Base-by-base conservation (phyloP, 2,329 filamentous ascomycete genomes). In the Parascedosporium putredinis region DNA sequence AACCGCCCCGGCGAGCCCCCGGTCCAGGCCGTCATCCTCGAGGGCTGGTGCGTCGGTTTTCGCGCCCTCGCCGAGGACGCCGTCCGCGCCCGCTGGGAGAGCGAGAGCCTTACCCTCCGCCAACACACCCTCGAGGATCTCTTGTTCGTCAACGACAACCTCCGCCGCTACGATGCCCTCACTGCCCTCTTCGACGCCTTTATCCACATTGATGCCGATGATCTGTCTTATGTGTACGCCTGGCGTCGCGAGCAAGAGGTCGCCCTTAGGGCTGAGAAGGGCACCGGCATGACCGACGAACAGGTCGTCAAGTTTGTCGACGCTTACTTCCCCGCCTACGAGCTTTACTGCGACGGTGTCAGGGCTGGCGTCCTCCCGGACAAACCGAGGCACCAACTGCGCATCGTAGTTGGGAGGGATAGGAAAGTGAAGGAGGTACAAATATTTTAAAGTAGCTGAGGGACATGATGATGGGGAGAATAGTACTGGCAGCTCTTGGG, bases 41-140 rank as follows among this genome's bases (percentile, higher is more conserved):
- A 96, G 64, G 89, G 90, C 16, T 95, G 89, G 90, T 93, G 85
- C 63, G 81, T 95, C 10, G 90, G 88, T 2, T 95, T 95, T 67
- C 79, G 82, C 5, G 65, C 84, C 0, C 64, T 90, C 10, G 58
- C 68, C 25, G 64, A 73, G 0, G 61, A 67, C n/a, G 71, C 75
- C 4, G 62, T 78, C 3, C 71, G 73, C 24, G 62, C 80, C 3
- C 73, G 73, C 56, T 69, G 71, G 60, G 76, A 73, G 63, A 66
- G 69, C 48, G 67, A 66, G 56, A 74, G 62, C 64, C 78, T 62
- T 62, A 78, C 63, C 29, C 71, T 74, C 42, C 67, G 63, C 57
- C 64, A 54, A 51, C 73, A 81, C 60, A 59, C 60, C 12, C 67
- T 77, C 3, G 68, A 71, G 51, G 67, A 79, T 54, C 66, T 81